These are phyloP conservation scores for Tricholoma furcatifolium DNA, from an alignment of 768 basidiomycete genomes.

Conservation along the genomic window DNA sequence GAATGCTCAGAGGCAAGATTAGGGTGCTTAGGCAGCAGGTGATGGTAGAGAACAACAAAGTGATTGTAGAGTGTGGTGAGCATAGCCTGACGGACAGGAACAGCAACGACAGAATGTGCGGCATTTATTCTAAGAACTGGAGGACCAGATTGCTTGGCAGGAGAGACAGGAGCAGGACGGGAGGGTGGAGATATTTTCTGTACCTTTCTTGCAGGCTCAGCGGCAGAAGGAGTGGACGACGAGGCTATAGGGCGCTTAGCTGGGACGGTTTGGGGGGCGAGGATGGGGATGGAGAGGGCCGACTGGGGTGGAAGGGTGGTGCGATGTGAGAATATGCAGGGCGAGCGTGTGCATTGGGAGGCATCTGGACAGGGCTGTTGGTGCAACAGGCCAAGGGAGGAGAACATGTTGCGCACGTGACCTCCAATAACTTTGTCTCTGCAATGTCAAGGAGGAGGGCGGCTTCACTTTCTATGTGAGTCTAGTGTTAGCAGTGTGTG, in stretches of 20 bases:
- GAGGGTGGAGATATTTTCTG: conserved; percentile 49
- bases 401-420: conserved; percentile 53
- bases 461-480: too few relatives aligned
- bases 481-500: background rate
- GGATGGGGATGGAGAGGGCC: conserved; percentile 34
- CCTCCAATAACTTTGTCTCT: background rate
- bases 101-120: conserved; percentile 66
- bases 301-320: conserved; percentile 33
- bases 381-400: conserved; percentile 56
- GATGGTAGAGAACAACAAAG: conserved; percentile 65
- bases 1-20: conserved; percentile 76
- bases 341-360: conserved; percentile 42
- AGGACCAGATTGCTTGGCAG: conserved; percentile 50
- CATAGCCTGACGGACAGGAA: conserved; percentile 76
- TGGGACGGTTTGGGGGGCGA: conserved; percentile 30
- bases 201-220: conserved; percentile 65
- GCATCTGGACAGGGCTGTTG: conserved; percentile 58
- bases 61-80: conserved; percentile 73
- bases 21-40: conserved; percentile 51
- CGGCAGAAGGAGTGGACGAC: conserved; percentile 20
- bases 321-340: conserved; percentile 70
- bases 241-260: conserved; percentile 50
- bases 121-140: conserved; percentile 68
- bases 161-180: conserved; percentile 37
- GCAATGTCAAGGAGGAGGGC: too few relatives aligned